Conservation (phyloP, 805 yeast species). For the Yamadazyma sp. region DNA sequence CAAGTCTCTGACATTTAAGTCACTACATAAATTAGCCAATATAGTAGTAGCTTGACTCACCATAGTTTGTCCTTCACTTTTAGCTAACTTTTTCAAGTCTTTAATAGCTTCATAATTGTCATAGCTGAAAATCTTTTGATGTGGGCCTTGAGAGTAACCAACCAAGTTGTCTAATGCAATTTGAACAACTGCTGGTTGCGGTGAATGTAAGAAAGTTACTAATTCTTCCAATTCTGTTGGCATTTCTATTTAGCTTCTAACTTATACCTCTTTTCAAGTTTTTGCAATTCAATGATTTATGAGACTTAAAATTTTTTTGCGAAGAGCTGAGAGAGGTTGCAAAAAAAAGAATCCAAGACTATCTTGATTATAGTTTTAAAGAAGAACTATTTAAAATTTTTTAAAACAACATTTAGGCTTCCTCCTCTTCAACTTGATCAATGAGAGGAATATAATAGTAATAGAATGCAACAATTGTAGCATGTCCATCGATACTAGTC, state of each 20-base stretch:
- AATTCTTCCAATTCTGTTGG: slow-evolving; percentile 50
- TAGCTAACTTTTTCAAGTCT: slow-evolving; percentile 63
- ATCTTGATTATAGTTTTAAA: too few relatives aligned
- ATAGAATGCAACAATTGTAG: slow-evolving; percentile 32
- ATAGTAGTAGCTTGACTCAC: slow-evolving; percentile 73
- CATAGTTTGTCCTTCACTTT: slow-evolving; percentile 48
- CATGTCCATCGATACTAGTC: slow-evolving; percentile 26
- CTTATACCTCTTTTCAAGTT: background rate
- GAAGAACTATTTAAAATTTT: too few relatives aligned
- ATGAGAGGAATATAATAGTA: slow-evolving; percentile 32
- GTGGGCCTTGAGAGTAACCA: slow-evolving; percentile 73
- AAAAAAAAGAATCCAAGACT: background rate
- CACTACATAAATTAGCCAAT: slow-evolving; percentile 79
- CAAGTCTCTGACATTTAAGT: slow-evolving; percentile 55
- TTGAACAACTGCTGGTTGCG: slow-evolving; percentile 73
- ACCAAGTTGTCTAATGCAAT: slow-evolving; percentile 83
- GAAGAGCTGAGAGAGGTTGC: background rate
- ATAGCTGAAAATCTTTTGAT: slow-evolving; percentile 62
- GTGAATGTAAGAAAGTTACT: slow-evolving; percentile 77
- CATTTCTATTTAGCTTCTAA: slow-evolving; percentile 21
- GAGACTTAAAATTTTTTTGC: background rate
- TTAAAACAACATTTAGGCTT: too few relatives aligned
- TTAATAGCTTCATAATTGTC: slow-evolving; percentile 68
- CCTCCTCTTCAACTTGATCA: slow-evolving; percentile 13
- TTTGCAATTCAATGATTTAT: background rate